Conservation (phyloP, 2,329 filamentous ascomycete species). For the Neofusicoccum laricinum region DNA sequence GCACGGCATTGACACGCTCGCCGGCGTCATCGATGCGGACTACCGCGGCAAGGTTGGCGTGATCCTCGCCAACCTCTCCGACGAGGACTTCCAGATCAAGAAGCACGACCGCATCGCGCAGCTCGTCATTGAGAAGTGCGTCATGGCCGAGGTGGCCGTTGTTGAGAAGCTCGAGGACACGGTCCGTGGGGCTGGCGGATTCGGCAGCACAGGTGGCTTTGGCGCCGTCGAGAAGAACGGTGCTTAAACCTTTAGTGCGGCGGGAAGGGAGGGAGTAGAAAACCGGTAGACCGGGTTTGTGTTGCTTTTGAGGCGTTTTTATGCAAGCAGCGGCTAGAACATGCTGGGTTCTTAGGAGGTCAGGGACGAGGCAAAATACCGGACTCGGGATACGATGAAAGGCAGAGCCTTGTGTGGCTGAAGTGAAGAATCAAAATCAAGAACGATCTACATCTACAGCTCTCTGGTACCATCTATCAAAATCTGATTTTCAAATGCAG, state of each 20-base stretch:
- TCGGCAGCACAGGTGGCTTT: conserved; percentile 39
- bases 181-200: conserved; percentile 73
- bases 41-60: conserved; percentile 94
- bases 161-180: conserved; percentile 87
- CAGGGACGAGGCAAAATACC: too few species aligned
- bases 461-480: background rate
- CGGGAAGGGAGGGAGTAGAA: background rate
- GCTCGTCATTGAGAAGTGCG: conserved; percentile 90
- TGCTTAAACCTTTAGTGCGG: background rate
- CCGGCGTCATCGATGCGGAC: conserved; percentile 96
- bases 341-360: too few species aligned
- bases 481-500: too few species aligned
- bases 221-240: conserved; percentile 20
- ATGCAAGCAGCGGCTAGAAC: background rate
- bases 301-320: background rate
- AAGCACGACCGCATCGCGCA: conserved; percentile 91
- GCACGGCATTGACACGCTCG: conserved; percentile 93
- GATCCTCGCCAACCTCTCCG: conserved; percentile 87
- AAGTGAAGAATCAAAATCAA: background rate
- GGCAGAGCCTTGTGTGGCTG: background rate
- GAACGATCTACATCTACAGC: background rate
- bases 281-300: background rate
- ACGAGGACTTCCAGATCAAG: conserved; percentile 75
- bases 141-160: conserved; percentile 87
- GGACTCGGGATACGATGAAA: background rate